Evolutionary conservation across 495 filamentous ascomycete genomes (phyloP).

Genomic region (Aspergillus nidulans): DNA sequence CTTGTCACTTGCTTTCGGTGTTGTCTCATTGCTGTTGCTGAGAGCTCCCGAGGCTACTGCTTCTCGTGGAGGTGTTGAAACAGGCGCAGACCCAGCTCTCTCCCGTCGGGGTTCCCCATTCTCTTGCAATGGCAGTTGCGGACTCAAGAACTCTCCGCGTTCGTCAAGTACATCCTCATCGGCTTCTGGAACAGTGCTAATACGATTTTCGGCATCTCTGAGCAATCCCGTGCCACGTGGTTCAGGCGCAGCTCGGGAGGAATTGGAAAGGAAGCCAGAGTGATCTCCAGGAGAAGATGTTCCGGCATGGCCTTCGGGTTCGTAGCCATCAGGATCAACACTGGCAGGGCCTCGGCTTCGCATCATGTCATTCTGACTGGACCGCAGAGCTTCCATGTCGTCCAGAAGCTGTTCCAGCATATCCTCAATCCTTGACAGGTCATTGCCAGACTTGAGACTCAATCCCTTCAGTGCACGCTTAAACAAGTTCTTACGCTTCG

Average conservation of each 20-base stretch:
- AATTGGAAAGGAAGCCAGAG: slow-evolving; percentile 70
- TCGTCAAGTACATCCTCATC: slow-evolving; percentile 64
- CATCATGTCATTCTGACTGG: slow-evolving; percentile 40
- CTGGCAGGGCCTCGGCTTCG: slow-evolving; percentile 31
- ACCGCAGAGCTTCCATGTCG: slow-evolving; percentile 86
- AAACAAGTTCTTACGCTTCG: slow-evolving; percentile 86
- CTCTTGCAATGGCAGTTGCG: slow-evolving; percentile 34
- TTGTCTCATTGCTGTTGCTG: slow-evolving; percentile 72
- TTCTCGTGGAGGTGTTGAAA: slow-evolving; percentile 68
- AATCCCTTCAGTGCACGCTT: slow-evolving; percentile 86
- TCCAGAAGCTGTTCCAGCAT: slow-evolving; percentile 90
- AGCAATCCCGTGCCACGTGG: slow-evolving; percentile 36
- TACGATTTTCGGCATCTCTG: slow-evolving; percentile 66
- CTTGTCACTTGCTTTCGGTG: slow-evolving; percentile 69
- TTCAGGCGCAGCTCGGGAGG: slow-evolving; percentile 50
- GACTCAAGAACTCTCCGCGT: slow-evolving; percentile 45
- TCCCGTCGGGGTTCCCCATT: slow-evolving; percentile 28
- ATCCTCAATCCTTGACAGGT: slow-evolving; percentile 86
- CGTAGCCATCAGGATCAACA: slow-evolving; percentile 59
- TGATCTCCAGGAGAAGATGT: slow-evolving; percentile 71
- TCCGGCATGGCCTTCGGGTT: slow-evolving; percentile 77
- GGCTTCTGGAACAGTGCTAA: slow-evolving; percentile 82
- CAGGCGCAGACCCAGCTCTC: slow-evolving; percentile 60
- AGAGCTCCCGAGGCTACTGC: slow-evolving; percentile 50
- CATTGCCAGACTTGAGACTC: slow-evolving; percentile 77